Base-by-base conservation (phyloP, 192 early-diverging fungal genomes). In the Endogone sp. region DNA sequence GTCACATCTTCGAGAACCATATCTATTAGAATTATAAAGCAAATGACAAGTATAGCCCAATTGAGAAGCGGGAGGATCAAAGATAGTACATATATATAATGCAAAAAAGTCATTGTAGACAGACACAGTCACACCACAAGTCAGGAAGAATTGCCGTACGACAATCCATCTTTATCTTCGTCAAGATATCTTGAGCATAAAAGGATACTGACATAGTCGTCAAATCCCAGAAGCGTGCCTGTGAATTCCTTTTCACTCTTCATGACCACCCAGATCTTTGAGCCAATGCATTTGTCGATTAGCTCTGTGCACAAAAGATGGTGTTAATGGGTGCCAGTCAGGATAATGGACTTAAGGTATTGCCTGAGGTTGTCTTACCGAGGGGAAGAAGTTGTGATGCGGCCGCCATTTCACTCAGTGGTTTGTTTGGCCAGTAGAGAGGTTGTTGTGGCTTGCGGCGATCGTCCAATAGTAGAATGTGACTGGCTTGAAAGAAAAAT, bases 1-100 rank as follows among this genome's bases (percentile, higher is more conserved):
- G 94, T 97, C 32, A 98, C 97, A 65, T 99, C 90, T 65, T 97
- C 92, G 64, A 99, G 77, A 3, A 99, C 95, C 97, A 99, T 97
- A 80, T 98, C 86, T 90, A 57, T 26, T 57, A 31, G 9, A n/a
- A n/a, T n/a, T n/a, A 56, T 26, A 60, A 27, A 60, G 26, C 2
- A 44, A 60, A 64, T 16, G 22, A 37, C 23, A 64, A 31, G 44
- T 56, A 3, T 20, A n/a, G 8, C n/a, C n/a, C n/a, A n/a, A n/a
- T n/a, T n/a, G n/a, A n/a, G n/a, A n/a, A n/a, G n/a, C n/a, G n/a
- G n/a, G n/a, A n/a, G n/a, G n/a, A n/a, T n/a, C n/a, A n/a, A n/a
- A n/a, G n/a, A n/a, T n/a, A n/a, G n/a, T n/a, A n/a, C n/a, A n/a
- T n/a, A n/a, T n/a, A n/a, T n/a, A n/a, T n/a, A n/a, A n/a, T n/a